These are phyloP conservation scores for Pisolithus marmoratus DNA, from an alignment of 768 basidiomycete genomes.

Conservation along the genomic window DNA sequence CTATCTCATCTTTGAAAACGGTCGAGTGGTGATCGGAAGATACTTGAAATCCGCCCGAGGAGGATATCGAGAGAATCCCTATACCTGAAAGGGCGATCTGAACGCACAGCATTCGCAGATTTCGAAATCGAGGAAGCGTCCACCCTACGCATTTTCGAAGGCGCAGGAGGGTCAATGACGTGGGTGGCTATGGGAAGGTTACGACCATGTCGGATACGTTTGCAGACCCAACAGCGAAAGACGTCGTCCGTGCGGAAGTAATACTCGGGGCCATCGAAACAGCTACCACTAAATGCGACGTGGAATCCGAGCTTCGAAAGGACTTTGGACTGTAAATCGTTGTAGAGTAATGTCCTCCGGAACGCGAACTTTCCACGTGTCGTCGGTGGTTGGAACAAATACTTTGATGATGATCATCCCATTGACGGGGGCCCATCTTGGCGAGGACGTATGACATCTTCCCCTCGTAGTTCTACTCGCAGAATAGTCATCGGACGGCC, in stretches of 20 bases:
- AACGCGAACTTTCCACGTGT: slow-evolving; percentile 35
- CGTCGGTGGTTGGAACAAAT: slow-evolving; percentile 33
- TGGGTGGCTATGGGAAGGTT: slow-evolving; percentile 33
- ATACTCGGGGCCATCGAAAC: slow-evolving; percentile 23
- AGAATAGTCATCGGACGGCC: background rate
- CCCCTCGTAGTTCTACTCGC: background rate
- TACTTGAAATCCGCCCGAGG: too few relatives aligned
- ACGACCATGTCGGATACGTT: slow-evolving; percentile 27
- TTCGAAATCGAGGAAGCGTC: background rate
- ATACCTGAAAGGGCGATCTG: too few relatives aligned
- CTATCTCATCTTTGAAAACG: too few relatives aligned
- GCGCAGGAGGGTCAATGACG: slow-evolving; percentile 15
- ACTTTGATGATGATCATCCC: slow-evolving; percentile 36
- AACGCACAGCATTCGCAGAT: too few relatives aligned
- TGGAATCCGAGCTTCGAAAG: slow-evolving; percentile 32
- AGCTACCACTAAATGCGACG: slow-evolving; percentile 28
- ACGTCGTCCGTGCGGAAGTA: slow-evolving; percentile 26
- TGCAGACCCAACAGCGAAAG: slow-evolving; percentile 31
- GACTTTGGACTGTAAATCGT: slow-evolving; percentile 27
- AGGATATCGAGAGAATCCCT: too few relatives aligned
- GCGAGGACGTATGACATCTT: background rate
- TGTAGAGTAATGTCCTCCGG: slow-evolving; percentile 25
- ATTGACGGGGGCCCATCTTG: slow-evolving; percentile 27
- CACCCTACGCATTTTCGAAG: background rate
- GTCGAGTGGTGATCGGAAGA: too few relatives aligned